A percentile compares a stretch with the other conserved stretches of the same genome.
Conservation (phyloP, 345 rosid genomes). For the Chamaenerion angustifolium region DNA sequence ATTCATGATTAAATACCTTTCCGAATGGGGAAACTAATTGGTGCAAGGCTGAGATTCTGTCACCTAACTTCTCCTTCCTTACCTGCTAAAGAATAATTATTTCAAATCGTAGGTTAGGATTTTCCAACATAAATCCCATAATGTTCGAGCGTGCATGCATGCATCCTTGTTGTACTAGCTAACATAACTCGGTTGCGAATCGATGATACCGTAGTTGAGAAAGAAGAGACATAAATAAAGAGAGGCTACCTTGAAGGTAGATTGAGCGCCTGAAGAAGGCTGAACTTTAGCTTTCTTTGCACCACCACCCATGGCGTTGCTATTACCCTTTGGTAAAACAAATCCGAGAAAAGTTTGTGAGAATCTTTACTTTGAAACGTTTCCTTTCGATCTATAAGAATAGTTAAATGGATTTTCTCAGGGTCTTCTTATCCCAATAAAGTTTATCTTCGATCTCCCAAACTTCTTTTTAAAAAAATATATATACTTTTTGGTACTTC, state of each 20-base stretch:
- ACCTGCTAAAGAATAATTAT: constrained; percentile 25
- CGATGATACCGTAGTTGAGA: too few relatives aligned
- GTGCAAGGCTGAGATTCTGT: constrained; percentile 77
- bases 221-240: too few relatives aligned
- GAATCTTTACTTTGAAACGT: not conserved
- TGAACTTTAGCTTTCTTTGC: constrained; percentile 81
- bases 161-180: not conserved
- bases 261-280: constrained; percentile 46
- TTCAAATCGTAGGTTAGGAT: constrained; percentile 14
- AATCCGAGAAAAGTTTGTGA: not conserved
- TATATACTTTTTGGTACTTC: not conserved
- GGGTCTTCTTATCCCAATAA: too few relatives aligned
- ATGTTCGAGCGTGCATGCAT: too few relatives aligned
- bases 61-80: constrained; percentile 79
- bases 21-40: constrained; percentile 94
- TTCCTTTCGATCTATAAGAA: not conserved
- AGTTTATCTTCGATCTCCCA: too few relatives aligned
- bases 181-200: constrained; percentile 7
- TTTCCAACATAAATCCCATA: not conserved
- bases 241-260: constrained; percentile 48
- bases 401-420: not conserved
- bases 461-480: not conserved
- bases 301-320: constrained; percentile 54
- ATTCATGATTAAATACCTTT: constrained; percentile 28
- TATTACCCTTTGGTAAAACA: constrained; percentile 38